Conservation (phyloP, 495 filamentous ascomycete species). For the Platismatia glauca region DNA sequence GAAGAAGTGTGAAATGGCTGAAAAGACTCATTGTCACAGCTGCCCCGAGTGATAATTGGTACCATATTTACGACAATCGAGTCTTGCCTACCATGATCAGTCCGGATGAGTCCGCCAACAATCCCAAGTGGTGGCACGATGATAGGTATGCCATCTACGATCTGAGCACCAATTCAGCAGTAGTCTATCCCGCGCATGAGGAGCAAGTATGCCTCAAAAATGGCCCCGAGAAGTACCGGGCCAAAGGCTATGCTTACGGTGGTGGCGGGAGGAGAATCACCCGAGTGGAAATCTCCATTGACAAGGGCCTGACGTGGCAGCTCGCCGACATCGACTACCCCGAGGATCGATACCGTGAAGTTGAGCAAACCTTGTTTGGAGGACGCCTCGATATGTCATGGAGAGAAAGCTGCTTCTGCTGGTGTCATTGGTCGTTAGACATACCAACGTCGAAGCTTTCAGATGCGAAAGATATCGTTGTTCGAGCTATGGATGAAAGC, state of each 20-base stretch:
- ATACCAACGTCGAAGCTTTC: constrained; percentile 55
- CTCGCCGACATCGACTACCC: constrained; percentile 76
- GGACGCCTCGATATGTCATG: constrained; percentile 74
- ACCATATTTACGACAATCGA: constrained; percentile 91
- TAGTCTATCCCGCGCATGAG: constrained; percentile 73
- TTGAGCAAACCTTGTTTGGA: constrained; percentile 60
- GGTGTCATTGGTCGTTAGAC: constrained; percentile 88
- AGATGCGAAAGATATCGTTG: constrained; percentile 62
- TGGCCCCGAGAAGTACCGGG: constrained; percentile 47
- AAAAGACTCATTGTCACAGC: constrained; percentile 74
- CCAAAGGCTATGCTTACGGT: constrained; percentile 80
- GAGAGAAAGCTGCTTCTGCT: constrained; percentile 79
- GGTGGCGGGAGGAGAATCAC: constrained; percentile 83
- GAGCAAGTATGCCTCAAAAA: constrained; percentile 52
- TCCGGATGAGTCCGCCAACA: constrained; percentile 67
- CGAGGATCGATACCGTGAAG: constrained; percentile 77
- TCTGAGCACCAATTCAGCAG: constrained; percentile 79
- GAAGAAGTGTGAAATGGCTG: constrained; percentile 92
- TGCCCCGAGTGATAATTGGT: constrained; percentile 85
- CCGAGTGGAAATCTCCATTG: constrained; percentile 74
- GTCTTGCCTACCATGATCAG: constrained; percentile 83
- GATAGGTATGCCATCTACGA: constrained; percentile 95
- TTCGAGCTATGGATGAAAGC: constrained; percentile 86
- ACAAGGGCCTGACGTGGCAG: constrained; percentile 73
- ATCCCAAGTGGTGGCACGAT: constrained; percentile 78